Percentiles rank a stretch among this genome's conserved stretches.
phyloP scores from a whole-genome alignment of 2,329 filamentous ascomycete species.

The Macroventuria anomochaeta region DNA sequence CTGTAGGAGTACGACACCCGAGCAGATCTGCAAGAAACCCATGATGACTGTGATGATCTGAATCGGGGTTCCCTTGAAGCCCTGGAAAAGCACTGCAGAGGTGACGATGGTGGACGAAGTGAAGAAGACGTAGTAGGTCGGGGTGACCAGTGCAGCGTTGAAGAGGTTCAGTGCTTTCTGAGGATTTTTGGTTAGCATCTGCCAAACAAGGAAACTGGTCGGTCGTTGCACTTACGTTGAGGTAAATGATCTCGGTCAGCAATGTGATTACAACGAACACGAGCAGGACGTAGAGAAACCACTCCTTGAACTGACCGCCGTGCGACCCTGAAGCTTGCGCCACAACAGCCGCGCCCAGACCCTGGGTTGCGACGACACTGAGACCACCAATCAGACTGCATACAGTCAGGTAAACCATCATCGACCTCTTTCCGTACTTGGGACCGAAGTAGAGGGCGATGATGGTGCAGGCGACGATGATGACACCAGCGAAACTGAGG shows the following conservation, averaged over 20 bases:
- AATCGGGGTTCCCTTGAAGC: constrained; percentile 84
- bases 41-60: constrained; percentile 89
- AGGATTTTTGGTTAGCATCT: constrained; percentile 45
- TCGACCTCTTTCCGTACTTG: constrained; percentile 91
- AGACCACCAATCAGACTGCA: constrained; percentile 94
- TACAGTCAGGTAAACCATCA: constrained; percentile 96
- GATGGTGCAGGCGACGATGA: constrained; percentile 74
- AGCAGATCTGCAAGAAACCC: constrained; percentile 92
- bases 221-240: constrained; percentile 75
- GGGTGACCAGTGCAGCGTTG: constrained; percentile 95
- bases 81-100: constrained; percentile 88
- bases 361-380: constrained; percentile 94
- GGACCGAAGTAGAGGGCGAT: constrained; percentile 83
- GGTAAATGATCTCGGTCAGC: constrained; percentile 89
- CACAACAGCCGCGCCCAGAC: constrained; percentile 87
- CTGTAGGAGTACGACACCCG: constrained; percentile 89
- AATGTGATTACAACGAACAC: constrained; percentile 91
- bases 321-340: constrained; percentile 78
- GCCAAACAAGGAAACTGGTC: not conserved
- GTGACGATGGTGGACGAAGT: constrained; percentile 95
- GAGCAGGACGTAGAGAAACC: constrained; percentile 92
- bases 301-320: constrained; percentile 86
- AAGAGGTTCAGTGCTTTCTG: constrained; percentile 98
- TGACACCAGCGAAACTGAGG: constrained; percentile 79
- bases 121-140: constrained; percentile 98